Conservation (phyloP, 2,329 filamentous ascomycete genomes). For the Talaromyces sp. region DNA sequence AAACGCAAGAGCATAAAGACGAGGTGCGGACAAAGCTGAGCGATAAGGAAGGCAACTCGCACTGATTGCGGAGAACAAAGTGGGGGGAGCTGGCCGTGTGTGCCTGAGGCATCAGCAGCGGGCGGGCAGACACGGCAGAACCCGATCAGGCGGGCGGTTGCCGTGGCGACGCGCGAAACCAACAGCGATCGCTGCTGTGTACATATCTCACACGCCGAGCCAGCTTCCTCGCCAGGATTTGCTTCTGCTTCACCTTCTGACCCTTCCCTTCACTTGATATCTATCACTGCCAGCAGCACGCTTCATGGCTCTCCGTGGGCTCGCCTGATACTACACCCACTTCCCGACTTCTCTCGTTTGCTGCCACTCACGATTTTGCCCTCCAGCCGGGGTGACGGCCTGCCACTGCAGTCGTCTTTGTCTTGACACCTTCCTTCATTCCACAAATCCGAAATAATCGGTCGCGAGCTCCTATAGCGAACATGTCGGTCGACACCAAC, state of each 20-base stretch:
- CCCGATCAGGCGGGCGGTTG: constrained; percentile 26
- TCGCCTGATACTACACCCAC: background rate
- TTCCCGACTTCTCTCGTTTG: background rate
- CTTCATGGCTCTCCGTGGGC: constrained; percentile 3
- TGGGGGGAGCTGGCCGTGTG: background rate
- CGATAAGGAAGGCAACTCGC: background rate
- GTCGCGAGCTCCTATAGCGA: background rate
- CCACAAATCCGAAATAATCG: background rate
- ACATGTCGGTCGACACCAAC: constrained; percentile 71
- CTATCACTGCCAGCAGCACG: background rate
- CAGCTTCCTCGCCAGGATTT: background rate
- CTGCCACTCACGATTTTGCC: constrained; percentile 7
- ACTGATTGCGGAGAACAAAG: background rate
- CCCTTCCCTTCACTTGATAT: background rate
- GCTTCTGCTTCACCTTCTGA: background rate
- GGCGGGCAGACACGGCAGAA: constrained; percentile 19
- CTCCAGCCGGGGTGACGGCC: constrained; percentile 4
- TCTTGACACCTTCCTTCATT: background rate
- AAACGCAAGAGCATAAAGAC: background rate
- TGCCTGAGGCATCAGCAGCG: constrained; percentile 6
- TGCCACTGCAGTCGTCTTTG: constrained; percentile 7
- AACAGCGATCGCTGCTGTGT: background rate
- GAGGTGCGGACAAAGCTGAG: background rate
- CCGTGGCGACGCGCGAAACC: constrained; percentile 22
- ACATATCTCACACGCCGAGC: background rate